A percentile compares a stretch with the other conserved stretches of the same genome.
Conservation (phyloP, 2,329 filamentous ascomycete species). For the Pseudogymnoascus sp. region DNA sequence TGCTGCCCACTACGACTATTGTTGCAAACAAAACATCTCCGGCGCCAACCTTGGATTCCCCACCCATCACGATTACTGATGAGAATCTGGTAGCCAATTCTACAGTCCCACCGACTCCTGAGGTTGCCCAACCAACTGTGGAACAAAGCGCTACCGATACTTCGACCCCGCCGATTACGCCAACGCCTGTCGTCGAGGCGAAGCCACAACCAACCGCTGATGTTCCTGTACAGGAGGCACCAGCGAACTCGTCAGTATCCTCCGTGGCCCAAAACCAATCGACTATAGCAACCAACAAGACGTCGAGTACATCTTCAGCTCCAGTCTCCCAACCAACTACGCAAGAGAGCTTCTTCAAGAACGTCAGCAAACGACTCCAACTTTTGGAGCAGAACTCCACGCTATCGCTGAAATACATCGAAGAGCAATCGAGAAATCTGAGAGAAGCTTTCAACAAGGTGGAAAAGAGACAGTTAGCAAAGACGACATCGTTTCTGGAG, state of each 20-base stretch:
- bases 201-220: neutral
- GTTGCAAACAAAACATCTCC: neutral
- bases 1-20: neutral
- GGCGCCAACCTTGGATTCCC: neutral
- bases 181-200: neutral
- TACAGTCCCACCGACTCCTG: neutral
- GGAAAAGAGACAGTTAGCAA: conserved; percentile 78
- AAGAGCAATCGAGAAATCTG: conserved; percentile 85
- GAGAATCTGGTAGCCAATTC: neutral
- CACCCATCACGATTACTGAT: neutral
- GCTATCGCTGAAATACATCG: conserved; percentile 87
- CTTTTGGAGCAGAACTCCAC: conserved; percentile 89
- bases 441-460: conserved; percentile 79
- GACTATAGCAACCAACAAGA: conserved; percentile 10
- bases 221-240: neutral
- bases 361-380: conserved; percentile 84
- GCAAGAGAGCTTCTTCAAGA: conserved; percentile 97
- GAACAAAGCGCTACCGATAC: neutral
- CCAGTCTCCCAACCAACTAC: conserved; percentile 64
- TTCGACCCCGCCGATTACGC: neutral
- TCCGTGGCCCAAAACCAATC: neutral
- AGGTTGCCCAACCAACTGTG: neutral
- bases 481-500: conserved; percentile 72
- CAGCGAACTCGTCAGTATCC: neutral
- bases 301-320: conserved; percentile 33